These are phyloP conservation scores for Chloris gayana DNA, from an alignment of 176 grass and related monocot species.

Conservation along the genomic window DNA sequence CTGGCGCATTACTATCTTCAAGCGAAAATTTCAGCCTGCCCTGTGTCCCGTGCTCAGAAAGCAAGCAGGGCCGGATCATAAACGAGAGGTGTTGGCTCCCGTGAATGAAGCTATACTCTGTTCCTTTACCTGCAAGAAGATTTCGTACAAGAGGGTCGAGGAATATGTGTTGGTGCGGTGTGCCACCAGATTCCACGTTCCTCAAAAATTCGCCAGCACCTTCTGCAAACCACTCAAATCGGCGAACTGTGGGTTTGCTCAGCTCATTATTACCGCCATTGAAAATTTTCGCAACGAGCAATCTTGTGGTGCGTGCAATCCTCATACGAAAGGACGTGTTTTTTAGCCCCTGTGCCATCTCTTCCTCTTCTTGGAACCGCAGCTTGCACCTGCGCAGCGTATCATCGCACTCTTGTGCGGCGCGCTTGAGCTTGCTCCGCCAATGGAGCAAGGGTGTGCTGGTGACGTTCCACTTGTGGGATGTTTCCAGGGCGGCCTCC, in stretches of 20 bases:
- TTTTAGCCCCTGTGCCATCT: not conserved
- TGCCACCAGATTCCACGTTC: not conserved
- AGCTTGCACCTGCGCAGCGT: not conserved
- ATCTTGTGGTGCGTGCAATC: not conserved
- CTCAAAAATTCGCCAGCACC: not conserved
- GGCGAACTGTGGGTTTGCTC: not conserved
- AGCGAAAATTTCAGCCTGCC: too few relatives aligned
- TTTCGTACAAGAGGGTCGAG: not conserved
- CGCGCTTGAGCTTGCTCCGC: conserved; percentile 19
- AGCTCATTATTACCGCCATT: not conserved
- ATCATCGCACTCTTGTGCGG: not conserved
- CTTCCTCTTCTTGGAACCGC: not conserved
- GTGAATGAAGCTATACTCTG: not conserved
- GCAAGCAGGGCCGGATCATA: too few relatives aligned
- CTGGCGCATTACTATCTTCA: too few relatives aligned
- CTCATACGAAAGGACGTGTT: not conserved
- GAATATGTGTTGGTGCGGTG: not conserved
- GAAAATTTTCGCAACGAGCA: not conserved
- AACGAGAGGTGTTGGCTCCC: not conserved
- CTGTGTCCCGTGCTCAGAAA: too few relatives aligned
- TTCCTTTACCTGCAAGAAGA: not conserved
- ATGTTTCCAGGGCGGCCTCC: not conserved
- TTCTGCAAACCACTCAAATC: conserved; percentile 10
- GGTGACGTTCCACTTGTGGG: not conserved
- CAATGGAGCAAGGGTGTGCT: not conserved